Evolutionary conservation across 1,284 basidiomycete species (phyloP), one percentile per base, ranked within the genome.

Genomic region (Microstroma glucosiphilum): DNA sequence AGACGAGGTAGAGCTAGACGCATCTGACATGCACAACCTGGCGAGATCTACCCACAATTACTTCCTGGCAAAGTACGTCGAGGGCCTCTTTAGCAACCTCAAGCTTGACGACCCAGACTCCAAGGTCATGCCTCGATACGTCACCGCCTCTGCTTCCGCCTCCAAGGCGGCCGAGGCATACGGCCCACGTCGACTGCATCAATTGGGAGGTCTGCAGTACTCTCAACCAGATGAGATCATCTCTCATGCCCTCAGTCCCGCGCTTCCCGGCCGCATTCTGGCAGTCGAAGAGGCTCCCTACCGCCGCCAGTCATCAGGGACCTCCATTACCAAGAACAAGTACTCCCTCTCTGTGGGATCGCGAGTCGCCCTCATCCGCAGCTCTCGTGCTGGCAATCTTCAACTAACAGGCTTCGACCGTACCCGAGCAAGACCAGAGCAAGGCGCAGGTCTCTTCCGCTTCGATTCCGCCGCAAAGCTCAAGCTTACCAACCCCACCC

Each of bases 131-230:
- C 43, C 43, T 12, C 43, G 43, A 48, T 21, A 21, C 43, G 21
- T 17, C 43, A n/a, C 43, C 43, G 17, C 43, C 17, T 48, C 15
- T 21, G 43, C 43, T n/a, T 48, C 43, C 43, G 3, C 21, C 12
- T 17, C 43, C 4, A 21, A 48, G 43, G 21, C 43, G 12, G 17
- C 21, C 12, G 43, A 21, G 17, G 43, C 43, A 6, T 21, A 48
- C 43, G 17, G 15, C 43, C 43, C 15, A 21, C 43, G 21, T 12
- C 15, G 43, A 21, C 43, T 26, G 15, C 51, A 54, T 54, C 7
- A 19, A 17, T 25, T 54, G 13, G 51, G 51, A 17, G 51, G 51
- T 25, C 51, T 54, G 51, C 51, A 54, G 25, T 54, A 54, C 51
- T 54, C 51, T 19, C 51, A 25, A 2, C 51, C 51, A 2, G 51